Conservation (phyloP, 2,329 filamentous ascomycete genomes). For the Nemania diffusa region DNA sequence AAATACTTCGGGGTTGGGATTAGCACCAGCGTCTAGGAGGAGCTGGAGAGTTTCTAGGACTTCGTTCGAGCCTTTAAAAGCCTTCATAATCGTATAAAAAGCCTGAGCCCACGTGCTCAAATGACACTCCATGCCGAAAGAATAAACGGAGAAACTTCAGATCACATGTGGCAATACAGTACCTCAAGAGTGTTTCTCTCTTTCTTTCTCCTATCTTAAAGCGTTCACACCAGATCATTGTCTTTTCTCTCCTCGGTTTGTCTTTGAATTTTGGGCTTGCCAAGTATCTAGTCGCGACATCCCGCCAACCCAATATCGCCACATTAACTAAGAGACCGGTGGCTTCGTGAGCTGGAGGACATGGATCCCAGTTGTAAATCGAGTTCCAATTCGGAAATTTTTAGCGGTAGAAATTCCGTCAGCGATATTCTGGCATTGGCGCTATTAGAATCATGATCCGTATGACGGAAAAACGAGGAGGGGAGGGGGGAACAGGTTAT, state of each 20-base stretch:
- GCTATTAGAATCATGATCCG: no score
- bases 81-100: slow-evolving; percentile 26
- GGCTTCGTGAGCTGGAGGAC: not conserved
- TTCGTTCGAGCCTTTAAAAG: not conserved
- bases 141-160: slow-evolving; percentile 28
- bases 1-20: slow-evolving; percentile 16
- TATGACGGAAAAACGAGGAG: no score
- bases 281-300: slow-evolving; percentile 35
- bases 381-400: slow-evolving; percentile 32
- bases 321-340: slow-evolving; percentile 32
- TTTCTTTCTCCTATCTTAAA: slow-evolving; percentile 16
- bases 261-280: slow-evolving; percentile 12
- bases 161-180: slow-evolving; percentile 17
- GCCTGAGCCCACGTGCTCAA: slow-evolving; percentile 22
- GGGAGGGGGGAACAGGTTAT: no score
- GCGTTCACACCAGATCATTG: slow-evolving; percentile 19
- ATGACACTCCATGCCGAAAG: slow-evolving; percentile 27
- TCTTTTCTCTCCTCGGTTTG: slow-evolving; percentile 9
- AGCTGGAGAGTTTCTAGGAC: slow-evolving; percentile 4
- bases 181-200: slow-evolving; percentile 23
- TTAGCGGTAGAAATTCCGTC: no score
- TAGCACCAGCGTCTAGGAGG: slow-evolving; percentile 26
- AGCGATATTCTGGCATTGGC: no score
- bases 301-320: slow-evolving; percentile 27
- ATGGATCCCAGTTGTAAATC: slow-evolving; percentile 6